Evolutionary conservation across 495 filamentous ascomycete genomes (phyloP), one percentile per base, ranked within the genome.

Genomic region (Cudoniella acicularis): DNA sequence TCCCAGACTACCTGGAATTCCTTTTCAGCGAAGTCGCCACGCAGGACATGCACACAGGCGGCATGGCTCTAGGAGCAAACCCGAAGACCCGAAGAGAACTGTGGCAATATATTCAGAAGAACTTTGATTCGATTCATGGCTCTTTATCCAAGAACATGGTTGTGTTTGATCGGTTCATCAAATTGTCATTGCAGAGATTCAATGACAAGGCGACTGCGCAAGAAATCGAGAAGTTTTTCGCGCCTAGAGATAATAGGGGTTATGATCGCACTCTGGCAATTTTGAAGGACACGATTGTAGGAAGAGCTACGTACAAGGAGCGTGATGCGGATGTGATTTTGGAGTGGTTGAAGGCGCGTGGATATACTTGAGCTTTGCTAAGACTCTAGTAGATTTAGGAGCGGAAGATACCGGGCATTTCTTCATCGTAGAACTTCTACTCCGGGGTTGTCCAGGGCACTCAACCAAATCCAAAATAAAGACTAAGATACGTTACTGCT

Each of bases 11-110:
- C 55, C 76, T 89, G 24, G 90, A 92, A 63, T 85, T 92, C 67
- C 88, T 96, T 72, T 91, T 86, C 57, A 84, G 86, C 73, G 76
- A 80, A 66, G 79, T 96, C 63, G 72, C 90, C 65, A 69, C 87
- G 11, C 94, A 92, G 70, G 94, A 98, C 70, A 81, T 91, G 68
- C 92, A 96, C 72, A 87, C 83, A 30, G 90, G 89, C 36, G 86
- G 86, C 10, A 79, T 83, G 49, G 78, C 85, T 9, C 73, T 98
- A 49, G 83, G 88, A 1, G 77, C 75, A 36, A 96, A 97, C 69
- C 72, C 84, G 18, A 80, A 81, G 47, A 83, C 81, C 2, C 85
- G 92, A 16, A 73, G 79, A 50, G 74, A 84, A 3, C 78, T 94
- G 41, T 98, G 94, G 94, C 76, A 87, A 43, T 96, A 88, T 70